Evolutionary conservation across 2,329 filamentous ascomycete species (phyloP), one percentile per base, ranked within the genome.

Genomic region (Epichloe gansuensis): DNA sequence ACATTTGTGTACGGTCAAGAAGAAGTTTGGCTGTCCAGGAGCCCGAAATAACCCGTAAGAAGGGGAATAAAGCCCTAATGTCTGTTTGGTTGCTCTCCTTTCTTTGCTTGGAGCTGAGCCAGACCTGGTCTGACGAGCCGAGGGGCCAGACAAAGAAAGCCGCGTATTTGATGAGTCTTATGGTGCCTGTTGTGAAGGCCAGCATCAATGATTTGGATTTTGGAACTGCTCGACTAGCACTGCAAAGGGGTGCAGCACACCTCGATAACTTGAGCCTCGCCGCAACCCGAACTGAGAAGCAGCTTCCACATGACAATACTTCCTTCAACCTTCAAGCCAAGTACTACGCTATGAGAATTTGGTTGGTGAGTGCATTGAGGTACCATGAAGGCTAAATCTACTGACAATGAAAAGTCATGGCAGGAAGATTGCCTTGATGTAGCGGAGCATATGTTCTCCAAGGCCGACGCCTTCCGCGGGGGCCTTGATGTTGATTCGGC

Each of bases 401-500:
- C 61, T 66, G 48, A 64, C 49, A 11, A 3, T 15, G 17, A 46
- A 9, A 17, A 91, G 87, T 78, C 83, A 34, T 95, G 84, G 82
- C 81, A 82, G 59, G 82, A 89, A 61, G 74, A 79, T 41, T 78
- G 84, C 41, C 72, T 85, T 13, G 85, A 91, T 53, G 77, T 89
- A 47, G 87, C 87, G 31, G 87, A 95, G 51, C 81, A 88, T 64
- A 81, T 93, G 73, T 90, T 84, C 64, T 67, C 66, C 38, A 86
- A 86, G 59, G 67, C 80, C 2, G 67, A 70, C 59, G 68, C 55
- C n/a, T 64, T 68, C 9, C 64, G 59, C 39, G 61, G 60, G 23
- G 60, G 50, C 1, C 63, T 78, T 2, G 74, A 82, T 43, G 65
- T 74, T 0, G 55, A 66, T 2, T 74, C 74, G 1, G 72, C 75